Evolutionary conservation across 768 basidiomycete species (phyloP).

Genomic region (Leccinellum albellum): DNA sequence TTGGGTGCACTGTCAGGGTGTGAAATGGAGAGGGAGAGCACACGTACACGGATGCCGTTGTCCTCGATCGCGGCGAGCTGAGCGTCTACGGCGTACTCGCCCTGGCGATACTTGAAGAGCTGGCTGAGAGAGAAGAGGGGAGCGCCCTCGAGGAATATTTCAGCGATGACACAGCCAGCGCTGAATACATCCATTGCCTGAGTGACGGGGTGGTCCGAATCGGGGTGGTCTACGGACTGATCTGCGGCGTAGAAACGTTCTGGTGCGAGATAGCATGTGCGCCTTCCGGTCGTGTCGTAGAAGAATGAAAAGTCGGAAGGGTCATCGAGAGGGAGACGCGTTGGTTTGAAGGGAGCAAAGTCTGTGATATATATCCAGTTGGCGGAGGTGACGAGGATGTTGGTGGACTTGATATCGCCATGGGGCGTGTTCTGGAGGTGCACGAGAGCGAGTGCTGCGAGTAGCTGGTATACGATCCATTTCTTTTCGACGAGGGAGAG

Average conservation of each 20-base stretch:
- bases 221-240: constrained; percentile 50
- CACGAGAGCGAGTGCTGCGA: constrained; percentile 80
- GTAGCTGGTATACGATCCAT: constrained; percentile 94
- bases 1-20: constrained; percentile 33
- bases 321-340: constrained; percentile 91
- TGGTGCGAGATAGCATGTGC: constrained; percentile 95
- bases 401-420: constrained; percentile 97
- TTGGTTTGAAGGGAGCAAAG: constrained; percentile 93
- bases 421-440: constrained; percentile 87
- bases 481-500: constrained; percentile 90
- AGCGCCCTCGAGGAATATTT: constrained; percentile 92
- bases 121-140: constrained; percentile 92
- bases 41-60: constrained; percentile 71
- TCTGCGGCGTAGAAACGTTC: constrained; percentile 89
- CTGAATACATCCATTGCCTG: constrained; percentile 99
- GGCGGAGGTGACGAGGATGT: constrained; percentile 93
- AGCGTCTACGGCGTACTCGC: constrained; percentile 71
- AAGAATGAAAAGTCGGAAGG: constrained; percentile 97
- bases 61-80: constrained; percentile 78
- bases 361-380: constrained; percentile 95
- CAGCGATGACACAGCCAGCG: constrained; percentile 90
- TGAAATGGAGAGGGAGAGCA: not conserved
- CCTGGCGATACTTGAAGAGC: constrained; percentile 89
- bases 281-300: constrained; percentile 90
- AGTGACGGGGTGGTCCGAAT: constrained; percentile 76